Percentiles rank a stretch among this genome's conserved stretches.
phyloP scores from a whole-genome alignment of 768 basidiomycete genomes.

The Auriscalpium microsporum region DNA sequence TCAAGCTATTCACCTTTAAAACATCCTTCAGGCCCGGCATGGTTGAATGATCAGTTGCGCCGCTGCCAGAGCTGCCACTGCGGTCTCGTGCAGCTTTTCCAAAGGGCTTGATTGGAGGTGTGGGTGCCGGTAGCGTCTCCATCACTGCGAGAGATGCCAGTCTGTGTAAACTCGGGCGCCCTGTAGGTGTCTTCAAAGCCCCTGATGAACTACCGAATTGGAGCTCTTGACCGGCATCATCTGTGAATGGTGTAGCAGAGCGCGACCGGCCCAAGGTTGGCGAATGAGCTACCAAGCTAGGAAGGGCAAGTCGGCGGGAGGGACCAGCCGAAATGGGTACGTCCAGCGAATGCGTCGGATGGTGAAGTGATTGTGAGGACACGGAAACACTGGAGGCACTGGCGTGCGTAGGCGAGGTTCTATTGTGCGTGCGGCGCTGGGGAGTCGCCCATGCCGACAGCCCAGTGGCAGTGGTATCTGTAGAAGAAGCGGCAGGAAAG shows the following conservation, averaged over 20 bases:
- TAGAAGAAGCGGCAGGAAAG: conserved; percentile 25
- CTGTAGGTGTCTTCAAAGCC: conserved; percentile 9
- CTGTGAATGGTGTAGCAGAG: conserved; percentile 25
- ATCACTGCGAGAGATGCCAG: conserved; percentile 48
- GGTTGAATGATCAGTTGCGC: conserved; percentile 29
- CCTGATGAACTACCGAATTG: conserved; percentile 1
- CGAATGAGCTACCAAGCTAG: conserved; percentile 22
- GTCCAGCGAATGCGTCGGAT: conserved; percentile 50
- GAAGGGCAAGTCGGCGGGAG: conserved; percentile 10
- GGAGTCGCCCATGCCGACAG: not conserved
- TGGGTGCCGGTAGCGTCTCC: conserved; percentile 30
- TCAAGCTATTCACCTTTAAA: conserved; percentile 42
- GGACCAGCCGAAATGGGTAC: conserved; percentile 23
- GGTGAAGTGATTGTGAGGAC: conserved; percentile 25
- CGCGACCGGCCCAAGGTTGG: conserved; percentile 24
- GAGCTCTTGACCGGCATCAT: conserved; percentile 1
- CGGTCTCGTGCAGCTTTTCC: conserved; percentile 33
- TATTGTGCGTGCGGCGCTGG: not conserved
- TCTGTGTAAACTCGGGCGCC: conserved; percentile 36
- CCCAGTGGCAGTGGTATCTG: conserved; percentile 1
- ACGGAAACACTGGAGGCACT: not conserved
- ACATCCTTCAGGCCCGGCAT: conserved; percentile 65
- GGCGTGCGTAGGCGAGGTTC: conserved; percentile 4
- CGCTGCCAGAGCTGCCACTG: conserved; percentile 40
- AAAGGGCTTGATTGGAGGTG: conserved; percentile 39